phyloP scores from a whole-genome alignment of 495 filamentous ascomycete species.

The Glarea lozoyensis region DNA sequence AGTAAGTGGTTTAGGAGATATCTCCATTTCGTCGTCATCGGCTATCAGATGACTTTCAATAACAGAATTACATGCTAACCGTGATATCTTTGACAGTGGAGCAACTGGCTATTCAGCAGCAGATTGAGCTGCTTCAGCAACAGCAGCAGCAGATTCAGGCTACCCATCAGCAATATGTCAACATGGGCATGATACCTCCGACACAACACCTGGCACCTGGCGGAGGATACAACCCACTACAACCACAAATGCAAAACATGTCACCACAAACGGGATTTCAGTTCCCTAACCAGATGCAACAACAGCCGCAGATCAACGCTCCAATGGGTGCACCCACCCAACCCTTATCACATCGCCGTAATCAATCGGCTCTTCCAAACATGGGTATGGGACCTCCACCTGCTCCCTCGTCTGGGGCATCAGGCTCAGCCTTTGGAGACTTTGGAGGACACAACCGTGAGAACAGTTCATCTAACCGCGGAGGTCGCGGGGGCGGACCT shows the following conservation, averaged over 20 bases:
- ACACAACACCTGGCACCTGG: constrained; percentile 66
- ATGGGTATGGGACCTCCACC: constrained; percentile 91
- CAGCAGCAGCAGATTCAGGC: constrained; percentile 97
- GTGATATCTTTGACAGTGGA: constrained; percentile 55
- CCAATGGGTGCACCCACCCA: constrained; percentile 66
- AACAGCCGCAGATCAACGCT: constrained; percentile 52
- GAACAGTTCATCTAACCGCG: constrained; percentile 61
- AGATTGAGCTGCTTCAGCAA: constrained; percentile 95
- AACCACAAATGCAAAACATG: constrained; percentile 60
- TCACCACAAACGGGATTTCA: constrained; percentile 83
- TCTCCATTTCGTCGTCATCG: constrained; percentile 13
- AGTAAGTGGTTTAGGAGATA: constrained; percentile 34
- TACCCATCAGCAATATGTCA: constrained; percentile 93
- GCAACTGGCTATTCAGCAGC: constrained; percentile 96
- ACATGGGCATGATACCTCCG: constrained; percentile 86
- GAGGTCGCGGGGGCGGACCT: constrained; percentile 66
- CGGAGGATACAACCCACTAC: constrained; percentile 57
- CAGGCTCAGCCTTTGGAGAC: constrained; percentile 72
- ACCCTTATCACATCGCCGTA: constrained; percentile 85
- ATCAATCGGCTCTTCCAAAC: constrained; percentile 92
- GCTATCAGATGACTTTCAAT: constrained; percentile 7
- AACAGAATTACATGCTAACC: constrained; percentile 19
- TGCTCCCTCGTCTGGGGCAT: constrained; percentile 90
- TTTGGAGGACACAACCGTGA: constrained; percentile 54
- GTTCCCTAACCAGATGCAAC: constrained; percentile 76